Evolutionary conservation across 2,329 filamentous ascomycete species (phyloP).

Genomic region (Ophiosphaerella herpotricha): DNA sequence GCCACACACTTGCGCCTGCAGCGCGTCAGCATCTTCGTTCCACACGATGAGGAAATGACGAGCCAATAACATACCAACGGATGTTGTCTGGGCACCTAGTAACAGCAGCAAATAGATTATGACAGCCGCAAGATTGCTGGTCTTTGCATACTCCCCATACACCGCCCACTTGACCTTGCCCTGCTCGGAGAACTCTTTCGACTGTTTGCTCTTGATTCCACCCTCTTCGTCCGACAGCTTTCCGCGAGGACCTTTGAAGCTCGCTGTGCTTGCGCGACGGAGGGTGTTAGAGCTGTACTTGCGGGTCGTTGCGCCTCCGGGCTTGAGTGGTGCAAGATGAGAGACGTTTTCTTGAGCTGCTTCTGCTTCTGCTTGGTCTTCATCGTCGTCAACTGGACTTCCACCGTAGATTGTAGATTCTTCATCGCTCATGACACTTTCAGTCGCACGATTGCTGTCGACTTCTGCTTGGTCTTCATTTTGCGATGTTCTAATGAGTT

Average conservation of each 20-base stretch:
- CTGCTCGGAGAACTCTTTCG: slow-evolving; percentile 87
- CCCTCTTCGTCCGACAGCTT: slow-evolving; percentile 84
- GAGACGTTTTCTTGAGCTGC: slow-evolving; percentile 70
- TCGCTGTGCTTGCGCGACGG: slow-evolving; percentile 87
- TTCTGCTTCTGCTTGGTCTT: slow-evolving; percentile 59
- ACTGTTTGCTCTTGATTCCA: slow-evolving; percentile 76
- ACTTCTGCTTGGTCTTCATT: slow-evolving; percentile 54
- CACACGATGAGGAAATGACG: slow-evolving; percentile 22
- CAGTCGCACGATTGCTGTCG: slow-evolving; percentile 53
- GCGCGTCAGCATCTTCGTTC: slow-evolving; percentile 24
- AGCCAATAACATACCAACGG: slow-evolving; percentile 65
- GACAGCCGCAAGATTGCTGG: slow-evolving; percentile 87
- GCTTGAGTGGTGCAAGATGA: slow-evolving; percentile 75
- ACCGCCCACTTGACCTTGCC: slow-evolving; percentile 98
- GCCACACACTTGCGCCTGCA: slow-evolving; percentile 81
- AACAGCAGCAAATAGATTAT: slow-evolving; percentile 77
- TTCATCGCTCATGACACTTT: slow-evolving; percentile 68
- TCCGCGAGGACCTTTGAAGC: slow-evolving; percentile 82
- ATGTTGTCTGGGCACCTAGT: slow-evolving; percentile 77
- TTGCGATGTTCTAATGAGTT: slow-evolving; percentile 77
- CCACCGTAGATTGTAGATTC: slow-evolving; percentile 63
- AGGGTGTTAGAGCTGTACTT: slow-evolving; percentile 75
- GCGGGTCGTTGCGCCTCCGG: slow-evolving; percentile 61
- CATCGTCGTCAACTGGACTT: slow-evolving; percentile 55
- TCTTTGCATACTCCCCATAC: slow-evolving; percentile 92